Base-by-base conservation (phyloP, 257 asterid genomes). In the Dorcoceras hygrometricum region DNA sequence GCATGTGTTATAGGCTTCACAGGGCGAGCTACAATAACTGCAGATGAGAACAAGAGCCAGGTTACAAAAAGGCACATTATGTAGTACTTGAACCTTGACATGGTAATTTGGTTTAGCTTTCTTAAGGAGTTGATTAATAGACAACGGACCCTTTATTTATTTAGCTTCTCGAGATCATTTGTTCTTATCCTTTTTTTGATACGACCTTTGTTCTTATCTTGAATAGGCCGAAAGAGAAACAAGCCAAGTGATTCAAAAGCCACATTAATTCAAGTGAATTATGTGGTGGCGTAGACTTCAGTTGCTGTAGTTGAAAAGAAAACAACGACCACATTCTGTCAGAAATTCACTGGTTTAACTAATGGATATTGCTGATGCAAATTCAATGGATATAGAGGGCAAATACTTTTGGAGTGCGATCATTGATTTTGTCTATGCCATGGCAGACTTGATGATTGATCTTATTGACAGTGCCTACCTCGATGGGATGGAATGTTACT, bases 1-100 rank as follows among this genome's bases (percentile, higher is more conserved):
- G 82, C 86, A 34, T 71, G n/a, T 6, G 71, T 79, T n/a, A 86
- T 83, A 23, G 70, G 24, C 75, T 58, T 76, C 12, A 74, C 34
- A 28, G 62, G 54, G 6, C 78, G 89, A 60, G 77, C 83, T 46
- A 28, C 72, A 0, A 60, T 54, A 26, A 57, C 66, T 22, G 69
- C 66, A 20, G 72, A 27, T 0, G 82, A 68, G 71, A 82, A 43
- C 67, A 75, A 46, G 46, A 85, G 48, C 46, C 76, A 70, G 28
- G 79, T 57, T 46, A 59, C 4, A 57, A 78, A 2, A 54, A 78
- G 43, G 65, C 78, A 80, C 19, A 70, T 23, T 28, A 70, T 20
- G 67, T 43, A 46, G 72, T 79, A 6, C 34, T 29, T 81, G 61
- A 77, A 53, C 29, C 57, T 64, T 20, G 56, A 63, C 82, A 79